Base-by-base conservation (phyloP, 768 basidiomycete species). In the Pleurotus cornucopiae region DNA sequence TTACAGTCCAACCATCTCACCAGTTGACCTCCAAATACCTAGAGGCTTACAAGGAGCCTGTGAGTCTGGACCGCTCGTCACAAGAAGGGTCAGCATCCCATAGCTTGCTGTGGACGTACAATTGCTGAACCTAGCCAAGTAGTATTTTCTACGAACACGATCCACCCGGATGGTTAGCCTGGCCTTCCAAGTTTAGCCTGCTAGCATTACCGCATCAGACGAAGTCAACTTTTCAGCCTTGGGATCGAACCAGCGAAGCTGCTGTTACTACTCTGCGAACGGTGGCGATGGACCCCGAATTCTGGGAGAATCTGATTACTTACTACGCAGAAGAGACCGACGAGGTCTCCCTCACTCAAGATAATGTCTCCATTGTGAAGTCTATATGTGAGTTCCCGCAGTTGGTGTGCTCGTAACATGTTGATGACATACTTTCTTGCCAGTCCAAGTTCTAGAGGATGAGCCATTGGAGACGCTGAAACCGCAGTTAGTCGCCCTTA, bases 271-370 rank as follows among this genome's bases (percentile, higher is more conserved):
- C 74, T 7, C 66, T 89, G 16, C 75, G 79, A 25, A 71, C 79
- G 41, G 67, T 79, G n/a, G 76, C 73, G 3, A 72, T 63, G 11
- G 69, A 78, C 39, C 55, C 78, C 7, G 66, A 70, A 13, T 94
- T 81, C 65, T 94, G 91, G 91, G 76, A 83, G 64, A 74, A 82
- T 60, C 58, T 92, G 7, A 78, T 87, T 2, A 77, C 71, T 4
- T 85, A 87, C 64, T 91, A 87, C 64, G 78, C 88, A 0, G 86
- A 91, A 65, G 91, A 95, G 69, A 92, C 87, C 57, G 78, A 85
- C 38, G 81, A 88, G 54, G 84, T 80, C 1, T 68, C 70, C 2
- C 77, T 89, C 37, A 74, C 80, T 25, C 82, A 85, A 60, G 88
- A 91, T 68, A 83, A 90, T 62, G 79, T 86, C 6, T 84, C 85